Conservation (phyloP, 441 rosid species). For the Erodium moschatum region DNA sequence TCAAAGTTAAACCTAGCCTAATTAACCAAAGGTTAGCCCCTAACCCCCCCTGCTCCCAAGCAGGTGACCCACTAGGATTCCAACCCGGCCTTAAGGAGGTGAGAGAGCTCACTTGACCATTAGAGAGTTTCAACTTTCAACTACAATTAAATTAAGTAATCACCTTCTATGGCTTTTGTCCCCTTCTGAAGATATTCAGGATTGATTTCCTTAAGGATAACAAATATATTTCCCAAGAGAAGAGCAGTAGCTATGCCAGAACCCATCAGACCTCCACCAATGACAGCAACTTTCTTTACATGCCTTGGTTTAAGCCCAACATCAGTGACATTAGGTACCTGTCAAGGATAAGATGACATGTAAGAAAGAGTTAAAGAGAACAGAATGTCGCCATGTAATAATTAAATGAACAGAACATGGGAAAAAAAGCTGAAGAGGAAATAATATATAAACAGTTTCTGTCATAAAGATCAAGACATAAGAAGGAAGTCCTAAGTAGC, state of each 20-base stretch:
- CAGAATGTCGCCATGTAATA: not conserved
- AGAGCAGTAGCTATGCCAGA: conserved; percentile 90
- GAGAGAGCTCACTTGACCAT: no score
- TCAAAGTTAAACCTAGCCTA: no score
- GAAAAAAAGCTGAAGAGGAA: not conserved
- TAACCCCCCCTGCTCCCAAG: no score
- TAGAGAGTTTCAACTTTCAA: not conserved
- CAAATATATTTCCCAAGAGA: conserved; percentile 49
- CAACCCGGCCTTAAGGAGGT: no score
- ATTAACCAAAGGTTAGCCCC: no score
- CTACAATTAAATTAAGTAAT: conserved; percentile 8
- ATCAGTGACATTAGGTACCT: conserved; percentile 87
- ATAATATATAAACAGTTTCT: no score
- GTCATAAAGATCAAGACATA: no score
- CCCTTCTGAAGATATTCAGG: conserved; percentile 78
- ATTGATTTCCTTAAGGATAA: conserved; percentile 82
- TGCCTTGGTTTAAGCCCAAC: conserved; percentile 70
- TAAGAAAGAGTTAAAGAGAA: not conserved
- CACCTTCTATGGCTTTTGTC: conserved; percentile 68
- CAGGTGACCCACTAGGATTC: no score
- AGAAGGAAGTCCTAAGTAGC: no score
- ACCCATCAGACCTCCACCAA: conserved; percentile 99
- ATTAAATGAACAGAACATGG: not conserved
- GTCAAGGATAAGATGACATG: conserved; percentile 24
- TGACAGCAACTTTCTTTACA: conserved; percentile 75